Conservation (phyloP, 371 early-diverging fungal genomes). For the Mortierella sp. region DNA sequence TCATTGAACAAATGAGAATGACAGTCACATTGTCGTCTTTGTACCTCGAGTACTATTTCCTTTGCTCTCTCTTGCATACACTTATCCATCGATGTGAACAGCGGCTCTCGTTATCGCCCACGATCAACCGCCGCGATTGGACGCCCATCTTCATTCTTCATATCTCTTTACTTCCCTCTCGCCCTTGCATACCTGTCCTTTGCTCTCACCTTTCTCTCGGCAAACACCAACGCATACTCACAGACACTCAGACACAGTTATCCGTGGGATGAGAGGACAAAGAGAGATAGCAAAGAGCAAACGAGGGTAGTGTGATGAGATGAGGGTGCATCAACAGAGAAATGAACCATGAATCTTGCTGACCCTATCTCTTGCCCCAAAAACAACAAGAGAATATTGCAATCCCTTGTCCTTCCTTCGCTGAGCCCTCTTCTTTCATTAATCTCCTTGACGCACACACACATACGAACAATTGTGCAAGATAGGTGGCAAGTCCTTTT, state of each 20-base stretch:
- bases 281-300: background rate
- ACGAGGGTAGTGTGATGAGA: background rate
- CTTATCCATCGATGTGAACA: background rate
- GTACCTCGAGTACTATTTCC: background rate
- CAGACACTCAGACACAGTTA: background rate
- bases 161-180: background rate
- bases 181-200: background rate
- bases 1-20: background rate
- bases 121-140: constrained; percentile 2
- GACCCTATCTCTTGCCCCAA: constrained; percentile 5
- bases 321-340: background rate
- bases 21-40: background rate
- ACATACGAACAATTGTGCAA: background rate
- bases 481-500: background rate
- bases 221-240: background rate
- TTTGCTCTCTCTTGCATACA: background rate
- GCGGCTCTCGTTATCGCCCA: constrained; percentile 13
- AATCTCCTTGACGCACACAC: background rate
- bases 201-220: constrained; percentile 2
- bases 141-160: background rate
- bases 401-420: background rate
- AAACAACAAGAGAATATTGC: background rate
- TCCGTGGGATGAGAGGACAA: background rate
- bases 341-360: background rate
- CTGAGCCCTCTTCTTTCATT: background rate